Conservation (phyloP, 1,284 basidiomycete genomes). For the Peniophora sp. region DNA sequence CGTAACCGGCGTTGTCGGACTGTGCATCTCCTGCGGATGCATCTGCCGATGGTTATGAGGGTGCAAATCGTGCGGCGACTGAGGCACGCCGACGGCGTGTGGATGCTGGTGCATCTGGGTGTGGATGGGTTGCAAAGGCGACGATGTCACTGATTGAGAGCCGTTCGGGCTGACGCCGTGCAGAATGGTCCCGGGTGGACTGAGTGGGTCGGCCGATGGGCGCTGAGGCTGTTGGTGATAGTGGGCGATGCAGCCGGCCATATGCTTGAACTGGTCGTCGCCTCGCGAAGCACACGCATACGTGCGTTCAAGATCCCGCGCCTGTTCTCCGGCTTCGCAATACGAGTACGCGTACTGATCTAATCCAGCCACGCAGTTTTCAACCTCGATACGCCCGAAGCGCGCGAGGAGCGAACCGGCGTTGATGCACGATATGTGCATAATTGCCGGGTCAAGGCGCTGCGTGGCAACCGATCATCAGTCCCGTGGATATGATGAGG, state of each 20-base stretch:
- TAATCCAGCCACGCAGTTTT: slow-evolving; percentile 76
- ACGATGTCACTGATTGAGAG: too few species aligned
- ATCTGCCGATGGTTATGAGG: too few species aligned
- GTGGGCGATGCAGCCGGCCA: slow-evolving; percentile 30
- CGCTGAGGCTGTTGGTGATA: background rate
- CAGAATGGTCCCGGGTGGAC: too few species aligned
- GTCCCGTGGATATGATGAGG: background rate
- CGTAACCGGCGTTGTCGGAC: background rate
- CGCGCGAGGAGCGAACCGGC: slow-evolving; percentile 78
- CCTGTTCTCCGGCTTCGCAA: slow-evolving; percentile 78
- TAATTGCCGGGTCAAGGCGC: slow-evolving; percentile 76
- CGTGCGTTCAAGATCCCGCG: slow-evolving; percentile 54
- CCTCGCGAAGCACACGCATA: slow-evolving; percentile 42
- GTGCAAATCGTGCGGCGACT: too few species aligned
- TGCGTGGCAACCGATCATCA: slow-evolving; percentile 16
- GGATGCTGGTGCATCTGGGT: too few species aligned
- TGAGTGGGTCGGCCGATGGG: too few species aligned
- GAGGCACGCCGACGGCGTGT: too few species aligned
- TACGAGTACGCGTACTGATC: slow-evolving; percentile 83
- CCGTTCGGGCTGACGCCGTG: too few species aligned
- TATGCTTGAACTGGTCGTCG: slow-evolving; percentile 45
- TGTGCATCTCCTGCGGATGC: background rate
- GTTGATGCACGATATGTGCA: slow-evolving; percentile 78
- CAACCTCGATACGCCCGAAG: slow-evolving; percentile 73
- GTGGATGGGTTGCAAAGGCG: too few species aligned